Evolutionary conservation across 1,139 yeast genomes (phyloP).

Genomic region (Candida labiduridarum): DNA sequence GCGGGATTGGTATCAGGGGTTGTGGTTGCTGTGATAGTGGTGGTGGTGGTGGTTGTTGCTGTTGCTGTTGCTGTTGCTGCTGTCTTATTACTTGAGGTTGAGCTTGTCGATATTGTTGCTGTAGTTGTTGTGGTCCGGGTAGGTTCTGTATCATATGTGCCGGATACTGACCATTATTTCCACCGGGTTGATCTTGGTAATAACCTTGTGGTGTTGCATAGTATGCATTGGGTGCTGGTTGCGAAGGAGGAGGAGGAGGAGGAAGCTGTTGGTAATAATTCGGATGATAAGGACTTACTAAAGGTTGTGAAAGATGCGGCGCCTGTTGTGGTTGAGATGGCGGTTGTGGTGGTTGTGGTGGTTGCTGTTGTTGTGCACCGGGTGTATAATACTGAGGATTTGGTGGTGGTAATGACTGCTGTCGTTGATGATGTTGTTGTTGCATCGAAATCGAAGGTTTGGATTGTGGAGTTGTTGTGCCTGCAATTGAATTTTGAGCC

Average conservation of each 20-base stretch:
- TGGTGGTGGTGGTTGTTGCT: slow-evolving; percentile 7
- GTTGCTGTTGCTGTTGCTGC: slow-evolving; percentile 6
- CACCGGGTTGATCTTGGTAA: slow-evolving; percentile 1
- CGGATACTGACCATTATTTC: not conserved
- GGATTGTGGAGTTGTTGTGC: not conserved
- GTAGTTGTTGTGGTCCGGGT: slow-evolving; percentile 12
- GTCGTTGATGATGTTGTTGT: not conserved
- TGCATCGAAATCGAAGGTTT: not conserved
- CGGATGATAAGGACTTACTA: slow-evolving; percentile 5
- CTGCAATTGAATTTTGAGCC: not conserved
- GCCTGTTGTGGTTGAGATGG: slow-evolving; percentile 3
- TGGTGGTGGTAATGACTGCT: not conserved
- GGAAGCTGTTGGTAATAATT: slow-evolving; percentile 7
- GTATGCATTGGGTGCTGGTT: slow-evolving; percentile 2
- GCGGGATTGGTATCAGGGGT: not conserved
- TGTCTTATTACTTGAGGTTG: slow-evolving; percentile 7
- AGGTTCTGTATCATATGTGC: slow-evolving; percentile 9
- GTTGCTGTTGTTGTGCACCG: not conserved
- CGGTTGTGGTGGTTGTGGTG: slow-evolving; percentile 4
- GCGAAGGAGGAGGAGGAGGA: slow-evolving; percentile 5
- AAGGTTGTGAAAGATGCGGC: not conserved
- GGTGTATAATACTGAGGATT: not conserved
- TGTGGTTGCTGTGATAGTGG: slow-evolving; percentile 7
- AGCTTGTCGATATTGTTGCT: slow-evolving; percentile 4
- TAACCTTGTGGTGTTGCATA: slow-evolving; percentile 1